Evolutionary conservation across 129 eudicot genomes (phyloP), one percentile per base, ranked within the genome.

Genomic region (Flaveria ramosissima): DNA sequence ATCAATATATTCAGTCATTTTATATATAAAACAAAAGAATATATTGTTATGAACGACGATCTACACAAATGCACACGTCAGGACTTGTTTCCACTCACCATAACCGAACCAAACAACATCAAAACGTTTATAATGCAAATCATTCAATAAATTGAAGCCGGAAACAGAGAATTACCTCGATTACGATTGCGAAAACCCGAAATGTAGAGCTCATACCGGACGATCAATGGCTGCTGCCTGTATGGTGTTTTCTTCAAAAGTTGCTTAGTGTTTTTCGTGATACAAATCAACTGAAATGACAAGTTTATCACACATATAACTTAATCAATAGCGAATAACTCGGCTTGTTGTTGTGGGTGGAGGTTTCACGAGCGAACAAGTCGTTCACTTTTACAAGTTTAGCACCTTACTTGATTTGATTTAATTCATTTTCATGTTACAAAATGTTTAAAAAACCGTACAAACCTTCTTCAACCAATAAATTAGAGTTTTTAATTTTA

Each of bases 351-450:
- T 45, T 45, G 11, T 6, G 41, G 41, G 41, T 36, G 41, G 2
- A 32, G 14, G 46, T 17, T 7, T 72, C 76, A 27, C 51, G 41
- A 72, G 43, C 65, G 56, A 69, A 43, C 41, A 69, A 69, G 21
- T 69, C 56, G 73, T 69, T 10, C 12, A 3, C 15, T 16, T 71
- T 51, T 46, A 50, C n/a, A 70, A 23, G 10, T 50, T 2, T 15
- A 27, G 56, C 75, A 26, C 16, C 69, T 63, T 19, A 17, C 12
- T n/a, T n/a, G n/a, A n/a, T n/a, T 20, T n/a, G 0, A 7, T 20
- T 9, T 56, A 6, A 52, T 6, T n/a, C 21, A 17, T 56, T 56
- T 48, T 13, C 0, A 17, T 56, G 9, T 55, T 19, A 17, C 61
- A 2, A 55, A 11, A 46, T 46, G 3, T 46, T 30, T 3, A 46